A percentile compares a stretch with the other conserved stretches of the same genome.
phyloP scores from a whole-genome alignment of 139 green algal genomes.

The Chlamydomonas incerta region DNA sequence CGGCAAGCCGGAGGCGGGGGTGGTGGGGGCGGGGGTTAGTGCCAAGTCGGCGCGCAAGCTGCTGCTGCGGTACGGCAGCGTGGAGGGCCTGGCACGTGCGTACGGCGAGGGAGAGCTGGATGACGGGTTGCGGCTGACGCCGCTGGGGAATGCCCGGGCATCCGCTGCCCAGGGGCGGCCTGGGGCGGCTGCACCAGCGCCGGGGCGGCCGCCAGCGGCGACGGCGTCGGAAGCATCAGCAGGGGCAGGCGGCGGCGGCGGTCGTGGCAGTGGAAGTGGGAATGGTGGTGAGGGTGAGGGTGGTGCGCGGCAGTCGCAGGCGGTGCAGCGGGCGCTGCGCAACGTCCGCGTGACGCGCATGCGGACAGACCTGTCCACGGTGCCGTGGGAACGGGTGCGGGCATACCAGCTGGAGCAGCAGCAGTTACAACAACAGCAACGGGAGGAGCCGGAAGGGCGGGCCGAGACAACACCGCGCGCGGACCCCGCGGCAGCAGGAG shows the following conservation, averaged over 20 bases:
- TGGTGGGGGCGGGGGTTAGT: slow-evolving; percentile 2
- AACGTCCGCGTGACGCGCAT: slow-evolving; percentile 17
- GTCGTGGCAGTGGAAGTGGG: too few relatives aligned
- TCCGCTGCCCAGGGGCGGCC: too few relatives aligned
- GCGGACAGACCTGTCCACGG: background rate
- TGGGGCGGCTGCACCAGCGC: too few relatives aligned
- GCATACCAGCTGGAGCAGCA: background rate
- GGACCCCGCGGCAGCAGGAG: background rate
- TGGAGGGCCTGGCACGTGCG: background rate
- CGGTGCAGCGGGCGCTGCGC: background rate
- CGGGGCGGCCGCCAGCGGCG: too few relatives aligned
- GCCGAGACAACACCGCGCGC: background rate
- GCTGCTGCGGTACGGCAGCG: slow-evolving; percentile 6
- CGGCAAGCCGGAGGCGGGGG: slow-evolving; percentile 32
- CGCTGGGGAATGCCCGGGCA: too few relatives aligned
- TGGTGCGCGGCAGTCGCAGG: background rate
- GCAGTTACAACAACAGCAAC: background rate
- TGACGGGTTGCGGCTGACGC: background rate
- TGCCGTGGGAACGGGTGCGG: background rate
- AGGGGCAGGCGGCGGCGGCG: too few relatives aligned
- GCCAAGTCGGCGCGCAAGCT: background rate
- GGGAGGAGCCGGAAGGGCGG: too few relatives aligned
- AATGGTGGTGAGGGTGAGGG: too few relatives aligned
- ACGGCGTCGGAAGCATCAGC: too few relatives aligned
- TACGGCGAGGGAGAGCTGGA: background rate